Percentiles rank a stretch among this genome's conserved stretches.
Conservation (phyloP, 1,139 yeast species). For the Debaryomycetaceae sp. region DNA sequence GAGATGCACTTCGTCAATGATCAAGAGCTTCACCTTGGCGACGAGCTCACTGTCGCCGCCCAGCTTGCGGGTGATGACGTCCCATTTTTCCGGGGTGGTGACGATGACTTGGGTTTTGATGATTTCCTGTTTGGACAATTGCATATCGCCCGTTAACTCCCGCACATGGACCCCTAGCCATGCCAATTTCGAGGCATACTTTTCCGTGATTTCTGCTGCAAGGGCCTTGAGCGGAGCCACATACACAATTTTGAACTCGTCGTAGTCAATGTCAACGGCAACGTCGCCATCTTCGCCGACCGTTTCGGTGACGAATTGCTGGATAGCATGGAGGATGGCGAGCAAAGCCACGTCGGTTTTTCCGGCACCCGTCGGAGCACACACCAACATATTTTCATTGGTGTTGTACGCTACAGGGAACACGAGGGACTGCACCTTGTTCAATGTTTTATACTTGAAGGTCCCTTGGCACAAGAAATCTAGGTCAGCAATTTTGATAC, state of each 20-base stretch:
- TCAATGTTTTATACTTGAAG: constrained; percentile 66
- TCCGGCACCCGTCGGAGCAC: constrained; percentile 99
- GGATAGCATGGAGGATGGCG: constrained; percentile 71
- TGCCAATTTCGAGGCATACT: constrained; percentile 63
- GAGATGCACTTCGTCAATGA: constrained; percentile 94
- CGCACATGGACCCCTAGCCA: constrained; percentile 83
- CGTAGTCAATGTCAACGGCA: constrained; percentile 57
- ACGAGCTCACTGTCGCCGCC: constrained; percentile 80
- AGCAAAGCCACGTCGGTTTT: constrained; percentile 93
- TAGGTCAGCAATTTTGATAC: constrained; percentile 49
- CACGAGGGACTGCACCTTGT: constrained; percentile 85
- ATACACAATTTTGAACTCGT: constrained; percentile 81
- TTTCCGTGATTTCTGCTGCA: constrained; percentile 95
- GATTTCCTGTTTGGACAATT: constrained; percentile 74
- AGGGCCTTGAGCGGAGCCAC: constrained; percentile 95
- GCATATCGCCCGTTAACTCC: constrained; percentile 97
- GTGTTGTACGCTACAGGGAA: constrained; percentile 88
- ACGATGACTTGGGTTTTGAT: constrained; percentile 81
- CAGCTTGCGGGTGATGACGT: constrained; percentile 88
- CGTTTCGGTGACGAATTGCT: constrained; percentile 45
- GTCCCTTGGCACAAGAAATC: constrained; percentile 80
- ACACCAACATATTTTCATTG: constrained; percentile 89
- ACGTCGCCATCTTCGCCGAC: constrained; percentile 37
- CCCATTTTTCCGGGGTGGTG: constrained; percentile 99
- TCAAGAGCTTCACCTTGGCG: constrained; percentile 70